Conservation (phyloP, 2,329 filamentous ascomycete genomes). For the Cryphonectria japonica region DNA sequence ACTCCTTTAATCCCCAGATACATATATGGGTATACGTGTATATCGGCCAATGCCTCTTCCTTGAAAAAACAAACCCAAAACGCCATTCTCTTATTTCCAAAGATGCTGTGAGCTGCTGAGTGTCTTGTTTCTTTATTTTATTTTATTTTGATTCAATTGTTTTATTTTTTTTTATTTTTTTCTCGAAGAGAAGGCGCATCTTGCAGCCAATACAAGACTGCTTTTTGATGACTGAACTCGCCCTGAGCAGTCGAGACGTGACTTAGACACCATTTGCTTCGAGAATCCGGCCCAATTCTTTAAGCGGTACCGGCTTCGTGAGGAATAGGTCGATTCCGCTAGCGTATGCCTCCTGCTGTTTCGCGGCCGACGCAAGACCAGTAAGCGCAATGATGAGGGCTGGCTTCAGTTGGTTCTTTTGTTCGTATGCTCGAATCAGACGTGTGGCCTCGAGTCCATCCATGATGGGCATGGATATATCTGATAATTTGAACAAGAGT, state of each 20-base stretch:
- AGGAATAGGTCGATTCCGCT: slow-evolving; percentile 52
- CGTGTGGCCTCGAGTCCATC: slow-evolving; percentile 38
- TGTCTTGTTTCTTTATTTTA: no score
- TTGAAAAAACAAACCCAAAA: background rate
- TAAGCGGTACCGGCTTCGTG: slow-evolving; percentile 51
- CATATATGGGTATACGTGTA: background rate
- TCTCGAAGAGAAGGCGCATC: no score
- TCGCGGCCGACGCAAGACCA: slow-evolving; percentile 48
- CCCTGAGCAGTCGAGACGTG: no score
- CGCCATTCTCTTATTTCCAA: background rate
- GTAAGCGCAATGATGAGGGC: slow-evolving; percentile 52
- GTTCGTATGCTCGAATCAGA: slow-evolving; percentile 36
- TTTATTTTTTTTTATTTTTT: no score
- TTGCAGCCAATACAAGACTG: background rate
- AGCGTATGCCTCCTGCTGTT: slow-evolving; percentile 49
- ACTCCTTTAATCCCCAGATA: background rate
- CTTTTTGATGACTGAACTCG: no score
- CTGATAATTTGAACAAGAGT: slow-evolving; percentile 11
- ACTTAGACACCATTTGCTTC: slow-evolving; percentile 2
- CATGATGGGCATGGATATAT: slow-evolving; percentile 40
- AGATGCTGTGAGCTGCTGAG: background rate
- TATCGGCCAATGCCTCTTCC: background rate
- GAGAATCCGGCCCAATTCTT: slow-evolving; percentile 19
- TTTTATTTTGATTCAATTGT: no score
- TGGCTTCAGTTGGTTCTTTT: slow-evolving; percentile 33